Percentiles rank a stretch among this genome's conserved stretches.
These are phyloP conservation scores for Thielaviopsis punctulata DNA, from an alignment of 2,329 filamentous ascomycete genomes.

Conservation along the genomic window DNA sequence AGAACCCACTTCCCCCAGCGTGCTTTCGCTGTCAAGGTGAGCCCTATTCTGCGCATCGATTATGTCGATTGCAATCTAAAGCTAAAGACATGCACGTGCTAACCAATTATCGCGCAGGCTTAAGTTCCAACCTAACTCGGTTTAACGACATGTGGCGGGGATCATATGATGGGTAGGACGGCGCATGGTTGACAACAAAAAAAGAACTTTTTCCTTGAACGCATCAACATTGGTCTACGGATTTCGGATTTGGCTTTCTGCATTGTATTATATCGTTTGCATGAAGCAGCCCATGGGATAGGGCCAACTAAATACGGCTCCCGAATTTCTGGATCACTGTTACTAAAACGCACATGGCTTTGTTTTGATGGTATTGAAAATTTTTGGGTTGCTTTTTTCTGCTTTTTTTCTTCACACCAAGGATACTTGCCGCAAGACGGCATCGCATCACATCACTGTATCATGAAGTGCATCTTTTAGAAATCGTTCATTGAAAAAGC, in stretches of 20 bases:
- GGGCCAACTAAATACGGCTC: conserved; percentile 11
- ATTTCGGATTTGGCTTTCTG: conserved; percentile 13
- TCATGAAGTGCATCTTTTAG: conserved; percentile 2
- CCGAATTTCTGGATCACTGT: conserved; percentile 9
- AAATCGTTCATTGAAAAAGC: not conserved
- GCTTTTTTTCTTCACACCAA: not conserved
- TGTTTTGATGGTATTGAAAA: conserved; percentile 9
- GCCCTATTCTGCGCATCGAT: not conserved
- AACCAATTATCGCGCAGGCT: conserved; percentile 2
- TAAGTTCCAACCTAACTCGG: conserved; percentile 11
- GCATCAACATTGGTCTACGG: conserved; percentile 12
- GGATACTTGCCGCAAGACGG: not conserved
- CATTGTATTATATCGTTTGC: conserved; percentile 11
- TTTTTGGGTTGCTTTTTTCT: conserved; percentile 2
- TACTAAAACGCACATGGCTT: conserved; percentile 5
- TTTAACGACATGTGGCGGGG: conserved; percentile 11
- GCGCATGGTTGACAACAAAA: conserved; percentile 13
- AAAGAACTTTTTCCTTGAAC: conserved; percentile 12
- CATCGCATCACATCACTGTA: not conserved
- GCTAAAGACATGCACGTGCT: not conserved
- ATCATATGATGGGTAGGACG: conserved; percentile 12
- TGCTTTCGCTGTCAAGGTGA: conserved; percentile 96
- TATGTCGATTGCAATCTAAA: not conserved
- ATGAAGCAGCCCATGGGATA: conserved; percentile 12
- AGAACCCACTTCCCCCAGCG: conserved; percentile 90